Evolutionary conservation across 1,139 yeast species (phyloP).

Genomic region (Yamadazyma atmosphaerica): DNA sequence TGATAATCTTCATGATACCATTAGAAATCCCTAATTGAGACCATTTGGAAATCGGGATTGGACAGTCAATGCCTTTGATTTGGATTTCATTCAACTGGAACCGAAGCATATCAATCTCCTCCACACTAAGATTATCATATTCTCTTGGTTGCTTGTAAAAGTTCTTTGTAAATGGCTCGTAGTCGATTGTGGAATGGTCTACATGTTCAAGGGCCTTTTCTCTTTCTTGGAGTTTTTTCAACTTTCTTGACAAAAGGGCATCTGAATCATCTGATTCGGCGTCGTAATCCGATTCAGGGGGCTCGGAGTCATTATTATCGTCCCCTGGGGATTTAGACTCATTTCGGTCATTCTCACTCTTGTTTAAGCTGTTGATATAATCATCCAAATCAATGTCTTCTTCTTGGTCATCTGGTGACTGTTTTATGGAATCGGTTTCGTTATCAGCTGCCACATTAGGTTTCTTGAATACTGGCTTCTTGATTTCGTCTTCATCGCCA

Average conservation of each 20-base stretch:
- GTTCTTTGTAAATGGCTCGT: conserved; percentile 57
- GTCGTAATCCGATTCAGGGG: conserved; percentile 10
- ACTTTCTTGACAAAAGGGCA: conserved; percentile 23
- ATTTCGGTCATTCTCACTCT: too few species aligned
- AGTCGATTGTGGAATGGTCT: conserved; percentile 48
- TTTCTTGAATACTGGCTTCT: conserved; percentile 25
- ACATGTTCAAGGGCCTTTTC: conserved; percentile 34
- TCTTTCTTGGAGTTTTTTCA: conserved; percentile 34
- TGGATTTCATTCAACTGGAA: conserved; percentile 61
- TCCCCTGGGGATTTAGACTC: conserved; percentile 5
- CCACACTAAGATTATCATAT: conserved; percentile 41
- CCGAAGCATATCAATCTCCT: conserved; percentile 58
- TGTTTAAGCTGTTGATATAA: conserved; percentile 14
- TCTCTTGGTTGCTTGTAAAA: conserved; percentile 71
- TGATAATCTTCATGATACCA: conserved; percentile 52
- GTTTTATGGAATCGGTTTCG: too few species aligned
- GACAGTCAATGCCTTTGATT: conserved; percentile 58
- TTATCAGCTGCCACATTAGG: conserved; percentile 15
- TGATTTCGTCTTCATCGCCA: conserved; percentile 20
- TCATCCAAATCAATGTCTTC: conserved; percentile 25
- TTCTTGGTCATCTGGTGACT: conserved; percentile 15
- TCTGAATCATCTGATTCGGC: conserved; percentile 24
- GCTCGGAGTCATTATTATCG: neutral
- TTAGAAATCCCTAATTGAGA: conserved; percentile 77
- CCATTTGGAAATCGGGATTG: conserved; percentile 77